phyloP scores from a whole-genome alignment of 345 rosid genomes.

The Salix koriyanagi region DNA sequence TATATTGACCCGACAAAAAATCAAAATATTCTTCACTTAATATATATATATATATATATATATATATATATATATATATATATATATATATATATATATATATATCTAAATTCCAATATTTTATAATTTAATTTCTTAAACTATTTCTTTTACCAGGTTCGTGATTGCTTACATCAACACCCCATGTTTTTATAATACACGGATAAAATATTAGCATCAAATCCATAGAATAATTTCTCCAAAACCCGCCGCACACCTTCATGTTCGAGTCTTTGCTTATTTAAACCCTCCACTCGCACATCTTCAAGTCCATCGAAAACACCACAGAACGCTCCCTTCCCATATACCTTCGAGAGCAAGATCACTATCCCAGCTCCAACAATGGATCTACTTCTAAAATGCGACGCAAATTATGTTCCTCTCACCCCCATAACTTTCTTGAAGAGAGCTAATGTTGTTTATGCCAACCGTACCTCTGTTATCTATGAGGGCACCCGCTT shows the following conservation, averaged over 20 bases:
- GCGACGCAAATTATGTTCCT: constrained; percentile 58
- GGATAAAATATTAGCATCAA: neutral
- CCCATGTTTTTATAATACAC: no score
- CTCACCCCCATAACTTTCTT: constrained; percentile 61
- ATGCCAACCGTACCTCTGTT: constrained; percentile 50
- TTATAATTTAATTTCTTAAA: no score
- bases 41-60: no score
- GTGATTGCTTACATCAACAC: no score
- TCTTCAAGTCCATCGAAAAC: neutral
- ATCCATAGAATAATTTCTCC: neutral
- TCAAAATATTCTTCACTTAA: no score
- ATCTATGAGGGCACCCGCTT: constrained; percentile 47
- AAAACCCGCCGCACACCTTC: neutral
- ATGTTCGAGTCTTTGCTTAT: neutral
- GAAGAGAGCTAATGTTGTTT: constrained; percentile 49
- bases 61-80: no score
- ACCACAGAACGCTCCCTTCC: neutral
- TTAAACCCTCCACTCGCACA: neutral
- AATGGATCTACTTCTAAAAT: constrained; percentile 50
- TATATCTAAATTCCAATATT: no score
- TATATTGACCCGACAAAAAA: no score
- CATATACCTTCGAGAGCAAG: neutral
- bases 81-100: no score
- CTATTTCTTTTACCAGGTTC: no score
- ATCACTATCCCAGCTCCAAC: neutral